A percentile compares a stretch with the other conserved stretches of the same genome.
phyloP scores from a whole-genome alignment of 495 filamentous ascomycete species.

The Daldinia grandis region DNA sequence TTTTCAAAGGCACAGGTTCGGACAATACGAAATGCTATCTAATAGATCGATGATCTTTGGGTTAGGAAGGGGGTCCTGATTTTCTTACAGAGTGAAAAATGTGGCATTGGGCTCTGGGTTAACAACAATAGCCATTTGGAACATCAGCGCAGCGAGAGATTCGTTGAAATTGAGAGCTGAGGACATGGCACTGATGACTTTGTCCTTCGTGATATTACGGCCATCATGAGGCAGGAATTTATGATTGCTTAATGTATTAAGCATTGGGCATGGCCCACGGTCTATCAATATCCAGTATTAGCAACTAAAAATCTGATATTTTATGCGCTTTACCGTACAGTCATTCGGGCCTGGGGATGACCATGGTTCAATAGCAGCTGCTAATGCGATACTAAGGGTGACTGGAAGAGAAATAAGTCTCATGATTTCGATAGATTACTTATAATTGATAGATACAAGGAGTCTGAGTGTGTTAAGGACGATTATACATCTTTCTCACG shows the following conservation, averaged over 20 bases:
- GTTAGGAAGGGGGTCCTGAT: not conserved
- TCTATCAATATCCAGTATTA: conserved; percentile 40
- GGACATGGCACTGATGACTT: conserved; percentile 38
- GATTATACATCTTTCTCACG: not conserved
- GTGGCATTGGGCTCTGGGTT: conserved; percentile 62
- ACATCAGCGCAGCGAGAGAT: conserved; percentile 51
- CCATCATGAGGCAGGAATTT: conserved; percentile 45
- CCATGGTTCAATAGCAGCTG: not conserved
- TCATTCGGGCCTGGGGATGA: conserved; percentile 6
- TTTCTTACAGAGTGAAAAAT: conserved; percentile 51
- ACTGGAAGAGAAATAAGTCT: not conserved
- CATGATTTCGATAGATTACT: not conserved
- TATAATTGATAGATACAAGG: too few species aligned
- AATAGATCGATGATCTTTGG: not conserved
- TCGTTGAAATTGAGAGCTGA: conserved; percentile 46
- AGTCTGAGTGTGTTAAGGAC: not conserved
- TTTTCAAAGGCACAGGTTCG: too few species aligned
- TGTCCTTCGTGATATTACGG: conserved; percentile 45
- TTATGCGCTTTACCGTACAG: not conserved
- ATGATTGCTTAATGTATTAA: conserved; percentile 49
- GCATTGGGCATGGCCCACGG: conserved; percentile 50
- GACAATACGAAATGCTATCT: not conserved
- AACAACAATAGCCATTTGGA: conserved; percentile 51
- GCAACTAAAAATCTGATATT: not conserved
- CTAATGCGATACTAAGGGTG: not conserved